phyloP scores from a whole-genome alignment of 306 rosid genomes.

The Trifolium dubium region DNA sequence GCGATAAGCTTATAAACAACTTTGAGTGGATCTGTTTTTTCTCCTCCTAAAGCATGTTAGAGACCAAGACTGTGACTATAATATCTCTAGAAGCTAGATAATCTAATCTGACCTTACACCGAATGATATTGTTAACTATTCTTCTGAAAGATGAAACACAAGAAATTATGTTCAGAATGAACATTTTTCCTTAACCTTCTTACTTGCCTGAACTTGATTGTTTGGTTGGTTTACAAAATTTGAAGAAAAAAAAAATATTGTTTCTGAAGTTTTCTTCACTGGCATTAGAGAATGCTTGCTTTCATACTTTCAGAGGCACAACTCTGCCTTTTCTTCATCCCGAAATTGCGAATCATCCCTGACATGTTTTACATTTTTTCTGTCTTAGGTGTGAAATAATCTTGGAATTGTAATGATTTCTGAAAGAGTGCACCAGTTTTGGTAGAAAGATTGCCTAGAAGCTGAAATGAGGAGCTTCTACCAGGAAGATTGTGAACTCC shows the following conservation, averaged over 20 bases:
- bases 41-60: neutral
- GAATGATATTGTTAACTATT: conserved; percentile 15
- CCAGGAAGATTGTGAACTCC: conserved; percentile 21
- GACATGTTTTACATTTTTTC: conserved; percentile 22
- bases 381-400: conserved; percentile 39
- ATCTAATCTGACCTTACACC: neutral
- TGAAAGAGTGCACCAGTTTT: conserved; percentile 27
- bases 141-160: conserved; percentile 5
- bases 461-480: conserved; percentile 28
- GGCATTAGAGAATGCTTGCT: conserved; percentile 9
- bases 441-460: conserved; percentile 37
- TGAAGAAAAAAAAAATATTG: neutral
- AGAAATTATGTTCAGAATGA: conserved; percentile 3
- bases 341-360: neutral
- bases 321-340: conserved; percentile 4
- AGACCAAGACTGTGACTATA: conserved; percentile 7
- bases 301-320: neutral
- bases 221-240: conserved; percentile 11
- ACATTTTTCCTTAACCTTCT: neutral
- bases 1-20: neutral
- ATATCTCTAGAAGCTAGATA: conserved; percentile 13
- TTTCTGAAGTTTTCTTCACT: conserved; percentile 17
- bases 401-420: conserved; percentile 27
- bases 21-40: neutral
- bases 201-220: neutral